Base-by-base conservation (phyloP, 176 grass and related monocot genomes). In the Zoysia pacifica region DNA sequence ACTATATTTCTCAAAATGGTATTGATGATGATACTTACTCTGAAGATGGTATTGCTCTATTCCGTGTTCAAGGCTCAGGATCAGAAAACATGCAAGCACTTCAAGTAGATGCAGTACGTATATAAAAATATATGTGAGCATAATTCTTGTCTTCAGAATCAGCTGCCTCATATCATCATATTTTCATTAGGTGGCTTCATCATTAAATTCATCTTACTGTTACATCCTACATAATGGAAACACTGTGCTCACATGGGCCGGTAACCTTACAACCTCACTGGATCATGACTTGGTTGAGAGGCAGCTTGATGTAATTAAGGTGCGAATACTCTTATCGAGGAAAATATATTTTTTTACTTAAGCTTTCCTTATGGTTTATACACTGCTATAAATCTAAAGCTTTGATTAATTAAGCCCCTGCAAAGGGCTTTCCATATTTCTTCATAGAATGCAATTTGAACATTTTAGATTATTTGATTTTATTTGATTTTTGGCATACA, bases 31-130 rank as follows among this genome's bases (percentile, higher is more conserved):
- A 95, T 42, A 95, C 92, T 69, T 99, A 99, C 67, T 88, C 86
- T 52, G 88, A 93, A 84, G 86, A 58, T 84, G 90, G 96, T 36
- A 38, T 95, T 69, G 96, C 96, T 42, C 60, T 99, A 49, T 95
- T 99, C 62, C 81, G 90, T 72, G 72, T 99, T 89, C 90, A 99
- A 85, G 96, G 92, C 67, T 93, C 81, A 7, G 92, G 96, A 88
- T 60, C 92, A 62, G 92, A 99, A 45, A 99, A 99, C 75, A 95
- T 99, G 96, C 96, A 95, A 93, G 92, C 92, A 77, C 79, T 99
- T 76, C 92, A 99, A 99, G 88, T 95, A 36, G 96, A 99, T 43
- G 78, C 88, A 39, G 96, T 99, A 91, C 67, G 88, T 84, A 48
- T 75, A 4, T 28, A 65, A 54, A 59, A n/a, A 65, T 39, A 76